These are phyloP conservation scores for Entomortierella lignicola DNA, from an alignment of 192 early-diverging fungal genomes.

Conservation along the genomic window DNA sequence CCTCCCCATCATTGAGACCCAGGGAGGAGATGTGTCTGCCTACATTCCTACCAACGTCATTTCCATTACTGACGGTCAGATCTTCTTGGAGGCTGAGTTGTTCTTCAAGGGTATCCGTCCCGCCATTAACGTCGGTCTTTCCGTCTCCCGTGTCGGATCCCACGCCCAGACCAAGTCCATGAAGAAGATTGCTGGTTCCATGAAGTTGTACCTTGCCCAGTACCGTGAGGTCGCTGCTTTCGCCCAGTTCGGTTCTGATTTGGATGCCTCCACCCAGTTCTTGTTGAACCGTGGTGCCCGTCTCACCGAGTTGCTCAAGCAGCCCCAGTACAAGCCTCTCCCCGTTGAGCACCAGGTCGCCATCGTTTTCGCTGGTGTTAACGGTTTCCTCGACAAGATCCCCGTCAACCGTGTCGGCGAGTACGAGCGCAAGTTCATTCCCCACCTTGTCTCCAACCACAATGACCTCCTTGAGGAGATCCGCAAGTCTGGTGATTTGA, in stretches of 20 bases:
- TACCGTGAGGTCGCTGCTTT: constrained; percentile 99
- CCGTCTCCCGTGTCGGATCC: constrained; percentile 98
- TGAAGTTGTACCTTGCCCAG: constrained; percentile 99
- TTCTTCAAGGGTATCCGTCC: constrained; percentile 99
- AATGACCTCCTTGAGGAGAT: constrained; percentile 89
- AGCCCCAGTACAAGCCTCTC: constrained; percentile 97
- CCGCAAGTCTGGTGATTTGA: constrained; percentile 90
- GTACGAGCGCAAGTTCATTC: constrained; percentile 93
- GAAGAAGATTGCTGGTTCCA: constrained; percentile 99
- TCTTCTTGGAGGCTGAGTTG: constrained; percentile 99
- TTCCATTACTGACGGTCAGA: constrained; percentile 99
- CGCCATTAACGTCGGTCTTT: constrained; percentile 99
- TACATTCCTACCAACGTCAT: constrained; percentile 99
- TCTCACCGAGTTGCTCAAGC: constrained; percentile 99
- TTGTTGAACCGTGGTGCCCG: constrained; percentile 99
- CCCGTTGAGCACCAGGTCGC: constrained; percentile 98
- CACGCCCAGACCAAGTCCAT: constrained; percentile 99
- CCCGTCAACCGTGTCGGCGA: constrained; percentile 92
- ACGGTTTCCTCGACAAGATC: constrained; percentile 99
- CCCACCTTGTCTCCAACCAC: constrained; percentile 90
- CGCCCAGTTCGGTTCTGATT: constrained; percentile 99
- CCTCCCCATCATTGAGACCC: constrained; percentile 99
- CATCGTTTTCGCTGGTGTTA: constrained; percentile 99
- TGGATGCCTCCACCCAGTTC: constrained; percentile 99
- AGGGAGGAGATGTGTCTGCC: constrained; percentile 99